A percentile compares a stretch with the other conserved stretches of the same genome.
Evolutionary conservation across 2,329 filamentous ascomycete genomes (phyloP).

Genomic region (Celoporthe dispersa): DNA sequence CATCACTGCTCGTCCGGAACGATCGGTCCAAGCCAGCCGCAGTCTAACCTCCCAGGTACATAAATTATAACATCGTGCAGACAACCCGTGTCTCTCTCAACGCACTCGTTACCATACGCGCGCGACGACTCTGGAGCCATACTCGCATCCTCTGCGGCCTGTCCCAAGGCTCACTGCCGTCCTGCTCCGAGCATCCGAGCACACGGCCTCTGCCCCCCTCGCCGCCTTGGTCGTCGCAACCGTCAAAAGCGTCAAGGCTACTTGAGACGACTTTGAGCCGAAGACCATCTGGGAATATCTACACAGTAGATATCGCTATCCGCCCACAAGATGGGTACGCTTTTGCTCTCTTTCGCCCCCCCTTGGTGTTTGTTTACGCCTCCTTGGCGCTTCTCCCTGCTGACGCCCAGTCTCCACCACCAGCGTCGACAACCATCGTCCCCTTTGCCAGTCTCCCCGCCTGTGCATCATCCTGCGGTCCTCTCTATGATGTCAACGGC

Average conservation of each 20-base stretch:
- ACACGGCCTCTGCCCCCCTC: background rate
- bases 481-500: slow-evolving; percentile 71
- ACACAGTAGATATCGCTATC: background rate
- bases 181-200: background rate
- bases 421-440: slow-evolving; percentile 56
- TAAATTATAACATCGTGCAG: background rate
- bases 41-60: background rate
- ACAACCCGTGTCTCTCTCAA: background rate
- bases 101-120: background rate
- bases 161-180: background rate
- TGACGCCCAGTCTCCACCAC: background rate
- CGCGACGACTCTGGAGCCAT: no score
- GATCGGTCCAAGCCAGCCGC: background rate
- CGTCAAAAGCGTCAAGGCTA: background rate
- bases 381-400: background rate
- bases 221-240: background rate
- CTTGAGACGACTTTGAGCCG: background rate
- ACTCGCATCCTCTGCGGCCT: background rate
- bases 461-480: slow-evolving; percentile 63
- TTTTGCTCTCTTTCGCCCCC: background rate
- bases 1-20: background rate
- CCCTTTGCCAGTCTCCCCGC: slow-evolving; percentile 63
- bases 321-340: slow-evolving; percentile 26
- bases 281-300: background rate
- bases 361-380: background rate